Percentiles rank a stretch among this genome's conserved stretches.
Evolutionary conservation across 208 protist genomes (phyloP).

Genomic region (Trypanosoma grayi): DNA sequence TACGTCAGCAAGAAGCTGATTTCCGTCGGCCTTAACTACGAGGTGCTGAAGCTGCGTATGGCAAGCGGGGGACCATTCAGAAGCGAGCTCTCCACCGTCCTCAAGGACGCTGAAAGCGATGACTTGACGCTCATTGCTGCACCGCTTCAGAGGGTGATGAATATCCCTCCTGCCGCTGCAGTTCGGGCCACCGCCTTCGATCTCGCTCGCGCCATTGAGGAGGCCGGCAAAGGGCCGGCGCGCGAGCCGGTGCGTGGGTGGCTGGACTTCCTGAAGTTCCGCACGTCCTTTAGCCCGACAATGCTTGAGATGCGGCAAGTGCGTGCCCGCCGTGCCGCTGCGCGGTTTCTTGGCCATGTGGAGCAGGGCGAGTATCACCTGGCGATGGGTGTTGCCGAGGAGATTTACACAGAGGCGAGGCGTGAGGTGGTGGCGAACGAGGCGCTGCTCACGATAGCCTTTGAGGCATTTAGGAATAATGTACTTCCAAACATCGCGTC

Average conservation of each 20-base stretch:
- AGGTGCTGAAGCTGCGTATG: constrained; percentile 54
- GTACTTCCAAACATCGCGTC: constrained; percentile 66
- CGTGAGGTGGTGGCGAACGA: constrained; percentile 35
- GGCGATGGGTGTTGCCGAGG: constrained; percentile 66
- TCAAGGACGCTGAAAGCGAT: constrained; percentile 77
- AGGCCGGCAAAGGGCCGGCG: constrained; percentile 47
- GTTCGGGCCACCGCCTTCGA: constrained; percentile 69
- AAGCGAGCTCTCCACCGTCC: constrained; percentile 45
- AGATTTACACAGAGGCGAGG: constrained; percentile 36
- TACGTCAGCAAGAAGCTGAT: constrained; percentile 88
- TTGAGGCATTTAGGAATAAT: constrained; percentile 45
- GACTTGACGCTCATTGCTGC: constrained; percentile 57
- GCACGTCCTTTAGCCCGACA: constrained; percentile 67
- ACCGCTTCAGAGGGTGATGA: constrained; percentile 38
- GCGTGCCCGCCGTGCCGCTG: constrained; percentile 37
- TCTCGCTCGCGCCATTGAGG: constrained; percentile 76
- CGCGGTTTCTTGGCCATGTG: constrained; percentile 50
- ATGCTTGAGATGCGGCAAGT: constrained; percentile 50
- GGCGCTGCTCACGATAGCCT: constrained; percentile 45
- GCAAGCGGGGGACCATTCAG: constrained; percentile 45
- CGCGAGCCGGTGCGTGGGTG: constrained; percentile 65
- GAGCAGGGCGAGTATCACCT: constrained; percentile 58
- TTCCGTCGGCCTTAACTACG: constrained; percentile 71
- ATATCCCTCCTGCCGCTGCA: constrained; percentile 35
- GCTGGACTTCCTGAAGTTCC: constrained; percentile 85